Evolutionary conservation across 129 eudicot species (phyloP), one percentile per base, ranked within the genome.

Genomic region (Lonicera japonica): DNA sequence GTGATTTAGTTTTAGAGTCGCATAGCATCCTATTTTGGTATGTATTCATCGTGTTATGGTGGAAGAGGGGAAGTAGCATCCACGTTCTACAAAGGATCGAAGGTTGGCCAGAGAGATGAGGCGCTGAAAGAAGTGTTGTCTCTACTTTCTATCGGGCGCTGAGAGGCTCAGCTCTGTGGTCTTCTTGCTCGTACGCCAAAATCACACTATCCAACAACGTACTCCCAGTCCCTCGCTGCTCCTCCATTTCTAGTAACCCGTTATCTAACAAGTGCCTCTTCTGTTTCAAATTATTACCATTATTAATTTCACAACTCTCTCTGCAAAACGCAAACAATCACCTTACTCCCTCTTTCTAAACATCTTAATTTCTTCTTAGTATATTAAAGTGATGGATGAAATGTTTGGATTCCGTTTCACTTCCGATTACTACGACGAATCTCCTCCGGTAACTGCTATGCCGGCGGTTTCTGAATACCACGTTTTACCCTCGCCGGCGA

Each of bases 171-270:
- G 36, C 36, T 29, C 4, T n/a, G n/a, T n/a, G n/a, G n/a, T 80
- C 76, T 60, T 67, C 70, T 72, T 76, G 82, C 76, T 80, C 73
- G 70, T 73, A 80, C 74, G 82, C 82, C 68, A 75, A 64, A 63
- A 64, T 80, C 73, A 68, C 73, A 64, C 55, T 58, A 65, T 16
- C 60, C 70, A 71, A 71, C 38, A 71, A 39, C 54, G 40, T 65
- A 25, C 72, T 34, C 65, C 47, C 58, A 39, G 39, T 70, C 75
- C 38, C 73, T 67, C 80, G 65, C 53, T 71, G 70, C 73, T 65
- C 73, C 68, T 74, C 75, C 69, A 70, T 66, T 70, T 79, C 70
- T 54, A 62, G 67, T 48, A n/a, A 17, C 56, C 12, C 38, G 17
- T 29, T n/a, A 34, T 50, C 72, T 22, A 20, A 64, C 69, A 21